Evolutionary conservation across 176 grass and related monocot genomes (phyloP).

Genomic region (Raddia guianensis): DNA sequence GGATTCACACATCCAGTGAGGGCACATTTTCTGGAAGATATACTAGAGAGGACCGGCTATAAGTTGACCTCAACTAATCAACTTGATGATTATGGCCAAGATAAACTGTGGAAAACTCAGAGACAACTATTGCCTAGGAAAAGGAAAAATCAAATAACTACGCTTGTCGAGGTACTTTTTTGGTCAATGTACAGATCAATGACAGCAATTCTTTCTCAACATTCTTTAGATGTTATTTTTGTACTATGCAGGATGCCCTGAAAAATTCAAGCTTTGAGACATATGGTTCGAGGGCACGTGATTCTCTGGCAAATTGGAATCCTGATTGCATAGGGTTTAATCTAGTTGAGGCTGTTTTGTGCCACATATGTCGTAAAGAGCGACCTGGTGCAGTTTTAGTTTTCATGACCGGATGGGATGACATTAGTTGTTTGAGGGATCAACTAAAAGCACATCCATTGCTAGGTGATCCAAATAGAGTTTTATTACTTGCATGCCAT

Average conservation of each 20-base stretch:
- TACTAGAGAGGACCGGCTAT: constrained; percentile 93
- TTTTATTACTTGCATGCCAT: constrained; percentile 89
- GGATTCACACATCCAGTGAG: constrained; percentile 96
- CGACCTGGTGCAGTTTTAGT: constrained; percentile 84
- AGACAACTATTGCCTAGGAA: constrained; percentile 79
- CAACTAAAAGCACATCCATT: constrained; percentile 92
- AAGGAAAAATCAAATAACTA: constrained; percentile 94
- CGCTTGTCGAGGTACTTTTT: constrained; percentile 83
- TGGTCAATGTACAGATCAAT: constrained; percentile 2
- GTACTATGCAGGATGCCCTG: constrained; percentile 70
- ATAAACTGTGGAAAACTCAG: constrained; percentile 99
- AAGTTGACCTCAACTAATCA: constrained; percentile 91
- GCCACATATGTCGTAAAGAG: constrained; percentile 98
- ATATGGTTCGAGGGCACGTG: constrained; percentile 77
- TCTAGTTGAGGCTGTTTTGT: constrained; percentile 88
- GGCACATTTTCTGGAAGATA: constrained; percentile 92
- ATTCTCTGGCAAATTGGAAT: constrained; percentile 90
- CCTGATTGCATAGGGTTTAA: constrained; percentile 98
- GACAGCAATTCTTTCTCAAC: constrained; percentile 24
- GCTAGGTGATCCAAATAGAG: constrained; percentile 90
- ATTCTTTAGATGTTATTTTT: constrained; percentile 36
- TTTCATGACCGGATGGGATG: constrained; percentile 99
- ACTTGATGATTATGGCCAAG: constrained; percentile 98
- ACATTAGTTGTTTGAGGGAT: constrained; percentile 94
- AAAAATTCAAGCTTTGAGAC: constrained; percentile 78